Base-by-base conservation (phyloP, 2,329 filamentous ascomycete genomes). In the Chaetomiaceae sp. region DNA sequence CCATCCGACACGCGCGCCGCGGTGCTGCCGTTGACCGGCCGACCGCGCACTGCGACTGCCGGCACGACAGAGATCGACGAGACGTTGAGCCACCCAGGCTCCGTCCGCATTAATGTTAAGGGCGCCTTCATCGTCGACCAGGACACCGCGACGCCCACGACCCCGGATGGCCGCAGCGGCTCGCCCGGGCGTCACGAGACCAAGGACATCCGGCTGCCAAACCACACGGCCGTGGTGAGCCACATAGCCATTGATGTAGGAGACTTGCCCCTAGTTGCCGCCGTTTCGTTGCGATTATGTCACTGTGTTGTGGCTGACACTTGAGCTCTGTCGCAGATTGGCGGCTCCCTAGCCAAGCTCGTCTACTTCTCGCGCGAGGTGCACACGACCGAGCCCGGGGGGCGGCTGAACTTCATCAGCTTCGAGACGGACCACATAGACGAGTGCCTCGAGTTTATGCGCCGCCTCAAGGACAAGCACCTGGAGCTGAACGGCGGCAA, bases 381-480 rank as follows among this genome's bases (percentile, higher is more conserved):
- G 38, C 81, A 87, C 66, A 88, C 87, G 12, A 82, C 79, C 25
- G 87, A 91, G 63, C 85, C 88, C 46, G 94, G 94, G 52, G 94
- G 94, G 51, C 85, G 94, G 22, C 78, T 99, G 50, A 96, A 96
- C 71, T 99, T 99, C 68, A 81, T 95, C 65, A 95, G 87, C 66
- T 97, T 97, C 72, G 94, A 99, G 75, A 97, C 94, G 4, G 90
- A 96, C 65, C 83, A 84, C 55, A 96, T 99, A 65, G 90, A 96
- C 66, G 84, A 94, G 59, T 96, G 91, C 71, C 87, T 99, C 60
- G 86, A 91, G 64, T 96, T 95, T 66, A 91, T 99, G 79, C 82
- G 85, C 63, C 82, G 89, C 62, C 76, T 97, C 58, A 90, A 95
- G 69, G 81, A 87, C 64, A 89, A 95, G 65, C 88, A 96, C 66